Evolutionary conservation across 208 protist genomes (phyloP), one percentile per base, ranked within the genome.

Genomic region (Herpetomonas samuelpessoai): DNA sequence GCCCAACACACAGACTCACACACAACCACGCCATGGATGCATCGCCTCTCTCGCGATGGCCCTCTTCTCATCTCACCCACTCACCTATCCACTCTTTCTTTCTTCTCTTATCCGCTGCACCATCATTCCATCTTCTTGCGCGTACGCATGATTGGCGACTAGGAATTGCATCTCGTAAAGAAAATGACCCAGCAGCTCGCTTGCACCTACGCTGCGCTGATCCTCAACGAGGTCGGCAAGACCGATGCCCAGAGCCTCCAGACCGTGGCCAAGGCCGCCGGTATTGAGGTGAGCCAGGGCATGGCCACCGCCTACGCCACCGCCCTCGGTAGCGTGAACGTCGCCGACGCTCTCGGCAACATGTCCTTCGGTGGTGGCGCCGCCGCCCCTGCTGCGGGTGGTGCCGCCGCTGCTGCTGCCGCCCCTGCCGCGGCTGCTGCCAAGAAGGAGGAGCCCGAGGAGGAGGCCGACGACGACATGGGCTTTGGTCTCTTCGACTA

Each of bases 191-290:
- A 82, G 53, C 92, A 97, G 75, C 89, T 97, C 52, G 95, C 95
- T n/a, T 98, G 95, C 85, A 85, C 85, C 21, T 98, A 98, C 86
- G 88, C 96, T 68, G 83, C 93, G 55, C 81, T 98, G 52, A 91
- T 98, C 74, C 89, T 98, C 38, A 80, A 82, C 68, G 96, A 97
- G 74, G 86, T 82, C 65, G 86, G 88, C 59, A 86, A 87, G 74
- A 74, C 77, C 71, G 92, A 95, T 47, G 86, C 80, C 28, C 63
- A 49, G 46, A 76, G 60, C 53, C 68, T 95, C 59, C 48, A 59
- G 45, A 74, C 75, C 19, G 81, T 95, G 50, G 74, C 83, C 53
- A 85, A 88, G 79, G 88, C 88, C 57, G 88, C 83, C 10, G 85
- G 85, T 31, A 71, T 92, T 30, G 63, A 82, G 41, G 81, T 95